Percentiles rank a stretch among this genome's conserved stretches.
Evolutionary conservation across 139 green algal genomes (phyloP).

Genomic region (Medakamo hakoo): DNA sequence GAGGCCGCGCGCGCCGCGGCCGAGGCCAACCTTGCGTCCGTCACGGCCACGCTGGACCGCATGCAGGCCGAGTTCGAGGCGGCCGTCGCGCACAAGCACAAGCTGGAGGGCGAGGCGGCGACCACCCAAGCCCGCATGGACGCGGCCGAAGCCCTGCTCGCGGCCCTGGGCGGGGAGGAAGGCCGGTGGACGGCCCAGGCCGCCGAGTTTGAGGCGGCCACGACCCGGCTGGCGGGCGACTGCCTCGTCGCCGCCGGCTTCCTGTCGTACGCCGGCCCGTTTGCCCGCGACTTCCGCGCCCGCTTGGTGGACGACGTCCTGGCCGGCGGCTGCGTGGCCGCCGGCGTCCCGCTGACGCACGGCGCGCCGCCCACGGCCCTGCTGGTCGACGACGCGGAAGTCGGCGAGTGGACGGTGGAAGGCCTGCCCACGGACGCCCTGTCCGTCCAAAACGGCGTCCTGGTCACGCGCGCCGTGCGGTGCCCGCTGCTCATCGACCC

Average conservation of each 20-base stretch:
- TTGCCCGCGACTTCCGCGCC: constrained; percentile 91
- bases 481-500: constrained; percentile 85
- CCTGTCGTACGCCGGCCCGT: constrained; percentile 80
- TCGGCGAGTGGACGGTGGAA: constrained; percentile 73
- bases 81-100: constrained; percentile 78
- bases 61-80: constrained; percentile 86
- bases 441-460: constrained; percentile 86
- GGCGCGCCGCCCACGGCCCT: constrained; percentile 55
- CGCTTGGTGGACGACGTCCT: constrained; percentile 71
- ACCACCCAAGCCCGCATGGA: constrained; percentile 80
- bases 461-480: constrained; percentile 70
- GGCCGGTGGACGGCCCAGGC: constrained; percentile 71
- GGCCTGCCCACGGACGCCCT: constrained; percentile 88
- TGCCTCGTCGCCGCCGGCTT: constrained; percentile 41
- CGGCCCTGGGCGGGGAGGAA: constrained; percentile 82
- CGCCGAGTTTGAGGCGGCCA: constrained; percentile 68
- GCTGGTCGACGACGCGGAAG: constrained; percentile 76
- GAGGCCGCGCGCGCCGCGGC: constrained; percentile 63
- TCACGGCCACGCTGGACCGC: constrained; percentile 78
- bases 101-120: constrained; percentile 72
- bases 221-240: constrained; percentile 62
- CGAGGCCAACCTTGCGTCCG: constrained; percentile 70
- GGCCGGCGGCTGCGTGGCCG: constrained; percentile 46
- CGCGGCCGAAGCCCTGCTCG: constrained; percentile 70
- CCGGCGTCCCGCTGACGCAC: constrained; percentile 58